Base-by-base conservation (phyloP, 768 basidiomycete genomes). In the Rubroboletus pulcherrimus region DNA sequence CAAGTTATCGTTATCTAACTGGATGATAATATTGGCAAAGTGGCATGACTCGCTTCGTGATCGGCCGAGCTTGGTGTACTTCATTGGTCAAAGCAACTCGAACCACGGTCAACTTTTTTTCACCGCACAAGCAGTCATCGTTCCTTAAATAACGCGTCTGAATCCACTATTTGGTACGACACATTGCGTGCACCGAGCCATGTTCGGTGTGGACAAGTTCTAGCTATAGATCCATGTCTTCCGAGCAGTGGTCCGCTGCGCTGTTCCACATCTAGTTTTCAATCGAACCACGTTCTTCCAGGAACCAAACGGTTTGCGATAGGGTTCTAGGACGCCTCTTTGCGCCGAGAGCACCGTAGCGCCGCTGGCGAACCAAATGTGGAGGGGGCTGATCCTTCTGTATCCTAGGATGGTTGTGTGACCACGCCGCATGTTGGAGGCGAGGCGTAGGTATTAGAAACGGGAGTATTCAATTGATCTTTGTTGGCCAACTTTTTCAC, bases 311-410 rank as follows among this genome's bases (percentile, higher is more conserved):
- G 10, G 21, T n/a, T 49, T 29, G 10, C 29, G 10, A 24, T 35
- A 34, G 15, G 26, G 35, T 19, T 26, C 21, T 31, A 9, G n/a
- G 51, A 37, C n/a, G 37, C 39, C 37, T 35, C 37, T 45, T 54
- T 49, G 42, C 45, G 34, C 47, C 40, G 24, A 45, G 31, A 37
- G 24, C 5, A 8, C 33, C 24, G 26, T 52, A 35, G 17, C 35
- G 46, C 55, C 43, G 26, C 26, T 26, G 4, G n/a, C 49, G 7
- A 56, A 43, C 55, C 43, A 49, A 51, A 58, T 43, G 24, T 42
- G 42, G 66, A 43, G 19, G 38, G 31, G 2, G 62, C 7, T 55
- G 67, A 67, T 66, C 67, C 33, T 49, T 45, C 29, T 35, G 17
- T 19, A 21, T 48, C 37, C 34, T 41, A 30, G 53, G 53, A 53